Conservation (phyloP, 78 protist species). For the Tieghemostelium lacteum region DNA sequence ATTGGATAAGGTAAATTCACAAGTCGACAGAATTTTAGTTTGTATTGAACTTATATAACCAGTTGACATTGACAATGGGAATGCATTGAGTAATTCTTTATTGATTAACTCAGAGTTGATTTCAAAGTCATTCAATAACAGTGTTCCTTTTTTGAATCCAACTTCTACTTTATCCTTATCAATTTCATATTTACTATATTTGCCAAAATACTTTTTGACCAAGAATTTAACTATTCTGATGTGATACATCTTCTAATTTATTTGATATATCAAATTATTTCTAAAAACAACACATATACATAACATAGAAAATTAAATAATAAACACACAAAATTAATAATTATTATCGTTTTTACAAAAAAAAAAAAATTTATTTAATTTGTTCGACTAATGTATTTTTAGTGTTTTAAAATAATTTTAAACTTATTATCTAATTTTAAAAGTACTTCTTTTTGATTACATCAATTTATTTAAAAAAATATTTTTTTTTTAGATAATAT, state of each 20-base stretch:
- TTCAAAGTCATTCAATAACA: constrained; percentile 28
- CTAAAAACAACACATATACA: neutral
- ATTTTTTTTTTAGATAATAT: too few relatives aligned
- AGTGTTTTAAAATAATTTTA: too few relatives aligned
- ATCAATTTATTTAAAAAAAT: too few relatives aligned
- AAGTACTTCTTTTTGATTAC: too few relatives aligned
- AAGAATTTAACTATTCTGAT: constrained; percentile 44
- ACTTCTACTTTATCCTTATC: constrained; percentile 59
- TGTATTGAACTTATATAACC: constrained; percentile 35
- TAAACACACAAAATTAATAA: neutral
- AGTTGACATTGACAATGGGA: constrained; percentile 24
- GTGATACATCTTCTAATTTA: constrained; percentile 13
- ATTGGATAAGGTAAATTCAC: constrained; percentile 37
- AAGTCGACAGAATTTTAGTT: constrained; percentile 19
- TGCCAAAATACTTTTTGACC: constrained; percentile 47
- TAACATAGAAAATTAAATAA: neutral
- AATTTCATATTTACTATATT: constrained; percentile 47
- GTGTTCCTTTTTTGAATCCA: constrained; percentile 57
- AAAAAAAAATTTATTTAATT: too few relatives aligned
- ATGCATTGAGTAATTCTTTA: neutral
- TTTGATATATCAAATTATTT: neutral
- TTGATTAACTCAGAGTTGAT: constrained; percentile 28
- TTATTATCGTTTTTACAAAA: neutral
- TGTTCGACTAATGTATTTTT: too few relatives aligned
- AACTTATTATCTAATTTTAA: too few relatives aligned